phyloP scores from a whole-genome alignment of 202 grass and related monocot genomes.

The Zizania palustris region DNA sequence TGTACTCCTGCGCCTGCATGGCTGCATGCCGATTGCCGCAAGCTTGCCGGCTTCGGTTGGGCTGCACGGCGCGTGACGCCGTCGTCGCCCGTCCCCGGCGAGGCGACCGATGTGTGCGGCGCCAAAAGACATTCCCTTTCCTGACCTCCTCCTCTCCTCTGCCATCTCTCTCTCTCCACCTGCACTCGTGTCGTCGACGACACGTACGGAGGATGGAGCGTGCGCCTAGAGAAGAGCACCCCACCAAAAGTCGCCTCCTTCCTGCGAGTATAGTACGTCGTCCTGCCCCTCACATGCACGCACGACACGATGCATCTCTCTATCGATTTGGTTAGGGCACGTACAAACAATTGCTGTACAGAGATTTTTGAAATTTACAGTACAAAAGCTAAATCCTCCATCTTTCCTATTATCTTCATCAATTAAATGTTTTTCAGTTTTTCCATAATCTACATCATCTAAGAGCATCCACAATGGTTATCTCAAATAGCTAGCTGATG shows the following conservation, averaged over 20 bases:
- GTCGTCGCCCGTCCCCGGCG: not conserved
- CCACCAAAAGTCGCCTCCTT: slow-evolving; percentile 35
- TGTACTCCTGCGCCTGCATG: no score
- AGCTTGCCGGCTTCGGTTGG: not conserved
- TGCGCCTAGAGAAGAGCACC: slow-evolving; percentile 85
- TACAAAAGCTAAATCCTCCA: no score
- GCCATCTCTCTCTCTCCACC: slow-evolving; percentile 33
- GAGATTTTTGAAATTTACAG: no score
- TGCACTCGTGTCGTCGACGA: slow-evolving; percentile 43
- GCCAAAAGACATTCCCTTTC: slow-evolving; percentile 64
- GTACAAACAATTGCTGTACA: no score
- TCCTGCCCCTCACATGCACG: slow-evolving; percentile 65
- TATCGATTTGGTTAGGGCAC: no score
- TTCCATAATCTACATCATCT: no score
- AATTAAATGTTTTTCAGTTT: no score
- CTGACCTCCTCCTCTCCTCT: not conserved
- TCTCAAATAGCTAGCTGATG: no score
- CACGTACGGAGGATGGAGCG: no score
- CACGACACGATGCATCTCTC: not conserved
- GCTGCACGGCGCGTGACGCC: not conserved
- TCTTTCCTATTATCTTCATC: no score
- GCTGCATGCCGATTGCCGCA: no score
- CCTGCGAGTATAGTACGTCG: slow-evolving; percentile 14
- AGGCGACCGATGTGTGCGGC: slow-evolving; percentile 21
- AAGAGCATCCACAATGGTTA: no score